Evolutionary conservation across 345 rosid genomes (phyloP).

Genomic region (Salix caprea): DNA sequence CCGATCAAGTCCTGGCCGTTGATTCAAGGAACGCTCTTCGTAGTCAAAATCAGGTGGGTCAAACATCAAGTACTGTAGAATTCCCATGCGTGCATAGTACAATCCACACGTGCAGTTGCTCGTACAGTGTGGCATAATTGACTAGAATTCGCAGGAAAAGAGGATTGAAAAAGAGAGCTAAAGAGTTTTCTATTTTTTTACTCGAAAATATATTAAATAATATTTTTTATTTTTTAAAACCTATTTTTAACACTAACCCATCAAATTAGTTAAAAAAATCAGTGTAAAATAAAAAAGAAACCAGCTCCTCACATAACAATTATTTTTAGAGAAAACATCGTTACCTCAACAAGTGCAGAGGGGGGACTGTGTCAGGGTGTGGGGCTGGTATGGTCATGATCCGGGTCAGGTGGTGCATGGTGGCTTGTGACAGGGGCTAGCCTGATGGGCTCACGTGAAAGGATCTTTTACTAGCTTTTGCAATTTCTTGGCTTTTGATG

Average conservation of each 20-base stretch:
- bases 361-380: slow-evolving; percentile 8
- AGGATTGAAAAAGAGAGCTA: neutral
- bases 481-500: neutral
- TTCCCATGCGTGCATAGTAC: slow-evolving; percentile 18
- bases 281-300: too few relatives aligned
- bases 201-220: too few relatives aligned
- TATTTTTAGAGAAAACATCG: too few relatives aligned
- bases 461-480: slow-evolving; percentile 17
- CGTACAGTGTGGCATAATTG: slow-evolving; percentile 8
- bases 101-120: slow-evolving; percentile 30
- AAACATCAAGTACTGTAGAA: neutral
- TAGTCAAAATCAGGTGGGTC: slow-evolving; percentile 10
- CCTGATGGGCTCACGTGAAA: slow-evolving; percentile 38
- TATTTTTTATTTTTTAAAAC: too few relatives aligned
- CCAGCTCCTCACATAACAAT: too few relatives aligned
- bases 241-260: too few relatives aligned
- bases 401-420: neutral
- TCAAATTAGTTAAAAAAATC: too few relatives aligned
- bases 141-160: neutral
- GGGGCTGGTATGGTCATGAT: slow-evolving; percentile 2
- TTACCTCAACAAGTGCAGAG: neutral
- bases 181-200: too few relatives aligned
- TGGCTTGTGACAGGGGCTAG: slow-evolving; percentile 24
- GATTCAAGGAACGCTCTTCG: neutral
- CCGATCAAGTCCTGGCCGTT: slow-evolving; percentile 8